These are phyloP conservation scores for Glonium stellatum DNA, from an alignment of 495 filamentous ascomycete species.

Conservation along the genomic window DNA sequence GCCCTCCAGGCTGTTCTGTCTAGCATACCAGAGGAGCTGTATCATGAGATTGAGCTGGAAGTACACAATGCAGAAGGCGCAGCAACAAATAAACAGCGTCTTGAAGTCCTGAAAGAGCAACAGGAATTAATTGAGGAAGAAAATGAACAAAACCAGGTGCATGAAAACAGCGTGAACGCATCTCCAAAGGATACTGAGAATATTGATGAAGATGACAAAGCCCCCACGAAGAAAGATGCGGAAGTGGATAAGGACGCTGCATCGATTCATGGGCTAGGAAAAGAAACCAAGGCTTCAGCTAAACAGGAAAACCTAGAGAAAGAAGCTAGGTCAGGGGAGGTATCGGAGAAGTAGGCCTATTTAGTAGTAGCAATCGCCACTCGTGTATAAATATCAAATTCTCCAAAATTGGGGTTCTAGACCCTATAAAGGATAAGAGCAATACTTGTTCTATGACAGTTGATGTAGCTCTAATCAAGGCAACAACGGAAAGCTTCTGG, in stretches of 20 bases:
- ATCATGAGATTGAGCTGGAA: constrained; percentile 99
- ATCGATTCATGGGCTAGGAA: background rate
- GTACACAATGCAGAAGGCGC: constrained; percentile 95
- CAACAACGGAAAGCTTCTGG: too few species aligned
- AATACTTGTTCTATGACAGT: too few species aligned
- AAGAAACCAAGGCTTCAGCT: background rate
- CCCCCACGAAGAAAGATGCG: constrained; percentile 28
- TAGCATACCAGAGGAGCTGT: constrained; percentile 94
- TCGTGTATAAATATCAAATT: background rate
- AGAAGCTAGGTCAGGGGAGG: background rate
- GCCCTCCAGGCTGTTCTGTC: constrained; percentile 86
- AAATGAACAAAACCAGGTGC: constrained; percentile 78
- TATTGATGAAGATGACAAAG: constrained; percentile 75
- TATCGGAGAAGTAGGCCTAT: constrained; percentile 21
- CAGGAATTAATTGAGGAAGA: constrained; percentile 97
- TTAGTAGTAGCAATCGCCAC: background rate
- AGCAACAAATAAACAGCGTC: constrained; percentile 95
- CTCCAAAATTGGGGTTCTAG: too few species aligned
- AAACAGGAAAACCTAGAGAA: constrained; percentile 12
- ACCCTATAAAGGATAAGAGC: too few species aligned
- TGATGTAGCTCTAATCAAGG: too few species aligned
- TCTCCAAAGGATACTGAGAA: constrained; percentile 68
- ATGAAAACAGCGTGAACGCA: constrained; percentile 45
- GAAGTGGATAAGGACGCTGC: constrained; percentile 36
- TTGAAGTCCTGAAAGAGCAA: constrained; percentile 99